These are phyloP conservation scores for Nidularia sp. DNA, from an alignment of 768 basidiomycete species.

Conservation along the genomic window DNA sequence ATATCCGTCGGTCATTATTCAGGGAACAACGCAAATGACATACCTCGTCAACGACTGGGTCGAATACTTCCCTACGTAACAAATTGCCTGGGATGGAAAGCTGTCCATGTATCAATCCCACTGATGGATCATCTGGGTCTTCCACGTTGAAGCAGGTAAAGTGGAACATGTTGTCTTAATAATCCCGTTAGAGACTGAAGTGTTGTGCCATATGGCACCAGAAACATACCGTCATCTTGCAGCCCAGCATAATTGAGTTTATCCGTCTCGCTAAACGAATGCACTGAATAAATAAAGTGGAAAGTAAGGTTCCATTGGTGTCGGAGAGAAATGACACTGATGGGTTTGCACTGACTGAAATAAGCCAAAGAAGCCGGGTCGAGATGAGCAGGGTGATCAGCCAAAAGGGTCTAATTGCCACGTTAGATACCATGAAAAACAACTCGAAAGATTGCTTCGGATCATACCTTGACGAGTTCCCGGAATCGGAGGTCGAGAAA, in stretches of 20 bases:
- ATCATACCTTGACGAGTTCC: constrained; percentile 63
- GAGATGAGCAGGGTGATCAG: constrained; percentile 83
- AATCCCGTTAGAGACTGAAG: constrained; percentile 3
- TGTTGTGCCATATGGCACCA: constrained; percentile 1
- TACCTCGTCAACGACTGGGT: constrained; percentile 81
- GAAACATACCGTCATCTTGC: constrained; percentile 62
- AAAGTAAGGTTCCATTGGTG: too few relatives aligned
- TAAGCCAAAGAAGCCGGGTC: constrained; percentile 79
- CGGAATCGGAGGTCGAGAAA: constrained; percentile 87
- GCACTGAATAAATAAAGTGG: constrained; percentile 36
- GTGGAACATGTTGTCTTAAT: constrained; percentile 74
- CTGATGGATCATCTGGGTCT: constrained; percentile 74
- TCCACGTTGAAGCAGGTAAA: constrained; percentile 90
- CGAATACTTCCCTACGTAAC: constrained; percentile 83
- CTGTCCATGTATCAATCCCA: constrained; percentile 81
- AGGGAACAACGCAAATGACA: constrained; percentile 12
- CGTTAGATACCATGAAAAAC: neutral
- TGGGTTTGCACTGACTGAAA: constrained; percentile 46
- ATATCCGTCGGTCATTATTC: neutral
- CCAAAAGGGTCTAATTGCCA: constrained; percentile 43
- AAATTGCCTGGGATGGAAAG: constrained; percentile 78
- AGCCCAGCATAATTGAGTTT: constrained; percentile 75
- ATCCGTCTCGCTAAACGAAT: constrained; percentile 85
- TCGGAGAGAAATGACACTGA: too few relatives aligned
- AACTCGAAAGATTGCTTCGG: neutral